Base-by-base conservation (phyloP, 2,329 filamentous ascomycete species). In the Dryadomyces quercus-mongolicae region DNA sequence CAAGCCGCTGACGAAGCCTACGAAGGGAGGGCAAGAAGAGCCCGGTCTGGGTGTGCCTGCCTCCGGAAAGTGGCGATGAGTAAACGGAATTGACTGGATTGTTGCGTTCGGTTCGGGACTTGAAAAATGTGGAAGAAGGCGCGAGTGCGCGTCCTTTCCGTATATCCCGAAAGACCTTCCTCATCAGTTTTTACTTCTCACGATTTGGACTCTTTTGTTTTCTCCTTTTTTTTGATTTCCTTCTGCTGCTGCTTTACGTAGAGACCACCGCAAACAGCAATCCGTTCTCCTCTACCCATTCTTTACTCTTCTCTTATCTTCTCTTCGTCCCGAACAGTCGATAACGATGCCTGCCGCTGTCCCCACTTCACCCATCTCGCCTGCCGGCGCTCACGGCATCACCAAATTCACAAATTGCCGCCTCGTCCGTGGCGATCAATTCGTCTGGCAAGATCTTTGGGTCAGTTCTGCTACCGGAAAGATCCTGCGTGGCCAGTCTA, bases 391-490 rank as follows among this genome's bases (percentile, higher is more conserved):
- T 68, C 49, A 74, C 59, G 76, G 76, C 63, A 84, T 95, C 65
- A 90, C 86, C 65, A 93, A 92, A 67, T 86, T 95, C 67, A 93
- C 88, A 64, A 95, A 95, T 71, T 95, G 90, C 66, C 82, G 85
- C 51, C 73, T 95, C 25, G 74, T 92, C 56, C 82, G 81, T 63
- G 81, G 80, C 60, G 76, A 84, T 59, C 64, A 74, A 20, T 74
- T 95, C 25, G 77, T 94, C 47, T 69, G 81, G 47, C 82, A 86
- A 59, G 91, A 95, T 64, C 77, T 95, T n/a, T 95, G 89, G 89
- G 82, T 95, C 57, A 90, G 86, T 67, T 86, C 88, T 0, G 66
- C 76, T 16, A 88, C 84, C 1, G 91, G 91, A 60, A 91, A 88
- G 67, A 88, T 95, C 63, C 74, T 95, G 49, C 78, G 83, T 60